Base-by-base conservation (phyloP, 495 filamentous ascomycete genomes). In the Penicillium chermesinum region DNA sequence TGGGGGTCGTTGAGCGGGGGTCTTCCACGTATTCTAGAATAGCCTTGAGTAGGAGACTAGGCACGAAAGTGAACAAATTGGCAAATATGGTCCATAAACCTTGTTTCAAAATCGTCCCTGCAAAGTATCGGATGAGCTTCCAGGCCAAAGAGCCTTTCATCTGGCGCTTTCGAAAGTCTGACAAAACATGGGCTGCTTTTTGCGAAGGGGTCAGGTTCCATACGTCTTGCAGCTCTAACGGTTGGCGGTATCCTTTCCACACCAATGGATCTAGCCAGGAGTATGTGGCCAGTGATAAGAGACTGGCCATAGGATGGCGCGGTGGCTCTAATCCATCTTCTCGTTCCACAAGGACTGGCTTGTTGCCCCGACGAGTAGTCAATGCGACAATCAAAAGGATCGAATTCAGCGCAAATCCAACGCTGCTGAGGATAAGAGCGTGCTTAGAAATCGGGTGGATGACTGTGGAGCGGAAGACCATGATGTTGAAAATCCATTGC, bases 11-110 rank as follows among this genome's bases (percentile, higher is more conserved):
- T 7, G 76, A 76, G 4, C 78, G 74, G 1, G 94, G 91, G 50
- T 87, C 73, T 65, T 99, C 88, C 13, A 97, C 84, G 58, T 96
- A 96, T 61, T 95, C 83, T 17, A 99, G 73, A 53, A 99, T 96
- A 4, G 85, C 85, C 57, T 88, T 87, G 16, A 99, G 80, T 7
- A 99, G 77, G 15, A 99, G 74, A 2, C 91, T 99, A 1, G 94
- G 94, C 13, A 84, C 82, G 67, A 97, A 97, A 1, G 88, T 89
- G 53, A 96, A 83, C 2, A 89, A 54, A 32, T 88, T 90, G 14
- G 80, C 80, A 33, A 91, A 73, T 3, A 82, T 69, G 4, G 91
- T 90, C 86, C 87, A 96, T 14, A 70, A 58, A 42, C 82, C 87
- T 65, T 99, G 94, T 22, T 83, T 71, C 13, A 94, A 27, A 20